A percentile compares a stretch with the other conserved stretches of the same genome.
Conservation (phyloP, 2,329 filamentous ascomycete genomes). For the Diaporthe ampelina region DNA sequence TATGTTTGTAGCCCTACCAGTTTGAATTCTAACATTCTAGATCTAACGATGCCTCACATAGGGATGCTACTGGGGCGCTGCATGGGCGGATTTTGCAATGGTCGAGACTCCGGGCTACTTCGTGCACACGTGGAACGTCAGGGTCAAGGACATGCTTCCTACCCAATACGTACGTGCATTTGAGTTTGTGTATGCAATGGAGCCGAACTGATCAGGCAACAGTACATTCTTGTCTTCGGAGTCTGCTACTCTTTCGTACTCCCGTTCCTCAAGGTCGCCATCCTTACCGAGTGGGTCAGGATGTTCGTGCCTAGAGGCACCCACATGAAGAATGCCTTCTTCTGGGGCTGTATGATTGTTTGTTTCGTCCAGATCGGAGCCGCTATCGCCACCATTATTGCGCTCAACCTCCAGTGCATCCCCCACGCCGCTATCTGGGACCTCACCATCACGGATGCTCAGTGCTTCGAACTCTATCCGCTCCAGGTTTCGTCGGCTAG, state of each 20-base stretch:
- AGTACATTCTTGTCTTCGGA: conserved; percentile 53
- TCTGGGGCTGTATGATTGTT: conserved; percentile 51
- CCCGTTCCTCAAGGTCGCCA: conserved; percentile 56
- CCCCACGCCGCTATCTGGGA: conserved; percentile 53
- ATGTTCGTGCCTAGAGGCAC: conserved; percentile 50
- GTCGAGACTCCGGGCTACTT: conserved; percentile 52
- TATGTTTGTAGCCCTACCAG: conserved; percentile 27
- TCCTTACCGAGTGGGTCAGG: conserved; percentile 59
- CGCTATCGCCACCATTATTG: conserved; percentile 48
- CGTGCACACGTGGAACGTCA: conserved; percentile 53
- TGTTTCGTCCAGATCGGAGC: conserved; percentile 50
- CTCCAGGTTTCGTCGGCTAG: conserved; percentile 49
- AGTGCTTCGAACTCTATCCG: conserved; percentile 49
- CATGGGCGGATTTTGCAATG: conserved; percentile 41
- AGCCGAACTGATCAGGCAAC: neutral
- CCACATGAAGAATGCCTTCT: conserved; percentile 49
- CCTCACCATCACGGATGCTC: conserved; percentile 45
- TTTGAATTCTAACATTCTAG: neutral
- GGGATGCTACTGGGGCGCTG: conserved; percentile 38
- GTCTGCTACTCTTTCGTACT: conserved; percentile 54
- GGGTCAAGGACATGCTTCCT: conserved; percentile 47
- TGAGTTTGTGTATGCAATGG: neutral
- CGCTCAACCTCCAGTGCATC: conserved; percentile 53
- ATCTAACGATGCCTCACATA: neutral
- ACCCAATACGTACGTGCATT: conserved; percentile 47